Percentiles rank a stretch among this genome's conserved stretches.
Evolutionary conservation across 1,284 basidiomycete species (phyloP).

Genomic region (Cryptococcus jaspeensis): DNA sequence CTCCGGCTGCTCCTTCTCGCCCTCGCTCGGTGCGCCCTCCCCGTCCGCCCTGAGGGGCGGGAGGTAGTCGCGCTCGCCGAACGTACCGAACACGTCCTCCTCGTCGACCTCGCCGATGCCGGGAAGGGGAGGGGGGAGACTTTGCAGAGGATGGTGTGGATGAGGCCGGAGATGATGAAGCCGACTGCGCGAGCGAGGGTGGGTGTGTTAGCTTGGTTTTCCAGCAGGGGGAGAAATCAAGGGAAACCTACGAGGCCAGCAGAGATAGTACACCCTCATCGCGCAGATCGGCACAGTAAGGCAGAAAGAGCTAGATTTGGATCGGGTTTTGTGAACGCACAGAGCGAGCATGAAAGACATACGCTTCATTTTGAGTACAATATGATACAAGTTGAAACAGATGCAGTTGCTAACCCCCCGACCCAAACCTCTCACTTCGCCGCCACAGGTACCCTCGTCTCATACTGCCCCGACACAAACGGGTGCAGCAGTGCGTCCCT

Average conservation of each 20-base stretch:
- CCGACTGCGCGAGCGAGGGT: slow-evolving; percentile 23
- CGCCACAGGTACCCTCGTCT: background rate
- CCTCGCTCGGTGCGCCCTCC: no score
- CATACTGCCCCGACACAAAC: slow-evolving; percentile 60
- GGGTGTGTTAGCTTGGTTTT: background rate
- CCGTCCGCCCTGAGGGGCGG: no score
- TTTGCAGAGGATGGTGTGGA: slow-evolving; percentile 39
- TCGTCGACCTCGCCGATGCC: slow-evolving; percentile 37
- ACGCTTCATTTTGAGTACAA: no score
- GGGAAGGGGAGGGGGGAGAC: slow-evolving; percentile 29
- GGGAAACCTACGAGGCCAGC: slow-evolving; percentile 29
- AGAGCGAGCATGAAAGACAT: no score
- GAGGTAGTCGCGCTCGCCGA: no score
- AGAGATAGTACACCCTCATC: slow-evolving; percentile 44
- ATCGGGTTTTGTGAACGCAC: no score
- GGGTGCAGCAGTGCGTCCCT: slow-evolving; percentile 84
- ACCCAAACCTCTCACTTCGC: no score
- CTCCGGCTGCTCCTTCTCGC: no score
- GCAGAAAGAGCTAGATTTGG: no score
- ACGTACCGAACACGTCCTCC: slow-evolving; percentile 39
- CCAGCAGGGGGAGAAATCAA: background rate
- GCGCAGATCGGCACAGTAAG: slow-evolving; percentile 32
- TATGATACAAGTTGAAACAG: no score
- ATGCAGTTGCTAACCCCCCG: no score
- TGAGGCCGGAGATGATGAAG: slow-evolving; percentile 36